These are phyloP conservation scores for Auricularia cornea DNA, from an alignment of 768 basidiomycete species.

Conservation along the genomic window DNA sequence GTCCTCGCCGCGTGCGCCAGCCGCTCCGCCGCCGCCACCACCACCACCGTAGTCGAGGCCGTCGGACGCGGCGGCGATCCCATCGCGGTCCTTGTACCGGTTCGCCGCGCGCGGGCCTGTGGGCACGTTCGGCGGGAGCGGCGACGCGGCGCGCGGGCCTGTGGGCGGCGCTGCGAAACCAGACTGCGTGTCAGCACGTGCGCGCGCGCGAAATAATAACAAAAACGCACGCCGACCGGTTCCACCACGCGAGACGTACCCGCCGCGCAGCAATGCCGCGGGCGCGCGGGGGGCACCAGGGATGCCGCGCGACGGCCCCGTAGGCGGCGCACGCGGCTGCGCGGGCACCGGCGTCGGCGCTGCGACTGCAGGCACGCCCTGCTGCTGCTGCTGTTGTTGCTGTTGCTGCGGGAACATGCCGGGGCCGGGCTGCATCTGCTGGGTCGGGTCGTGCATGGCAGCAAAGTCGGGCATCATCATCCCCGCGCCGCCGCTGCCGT, in stretches of 20 bases:
- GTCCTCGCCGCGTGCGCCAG: constrained; percentile 26
- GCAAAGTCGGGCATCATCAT: constrained; percentile 27
- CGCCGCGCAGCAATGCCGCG: background rate
- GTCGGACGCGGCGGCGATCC: constrained; percentile 76
- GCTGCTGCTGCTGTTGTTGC: background rate
- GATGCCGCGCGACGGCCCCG: background rate
- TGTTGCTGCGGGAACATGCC: background rate
- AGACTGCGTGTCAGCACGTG: background rate
- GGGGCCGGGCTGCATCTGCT: background rate
- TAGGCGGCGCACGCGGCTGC: constrained; percentile 1
- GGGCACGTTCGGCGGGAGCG: constrained; percentile 78
- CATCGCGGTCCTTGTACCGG: constrained; percentile 84
- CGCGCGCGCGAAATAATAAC: background rate
- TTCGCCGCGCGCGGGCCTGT: constrained; percentile 84
- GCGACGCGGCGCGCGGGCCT: constrained; percentile 72
- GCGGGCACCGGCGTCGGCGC: background rate
- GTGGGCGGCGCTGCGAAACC: constrained; percentile 23
- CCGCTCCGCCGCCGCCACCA: constrained; percentile 14
- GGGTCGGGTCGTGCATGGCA: constrained; percentile 31
- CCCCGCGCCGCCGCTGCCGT: constrained; percentile 21
- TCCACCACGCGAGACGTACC: constrained; percentile 2
- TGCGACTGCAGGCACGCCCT: background rate
- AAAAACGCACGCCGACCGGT: background rate
- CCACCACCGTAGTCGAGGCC: constrained; percentile 79
- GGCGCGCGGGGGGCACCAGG: background rate